Conservation (phyloP, 305 asterid species). For the Stenogyne calaminthoides region DNA sequence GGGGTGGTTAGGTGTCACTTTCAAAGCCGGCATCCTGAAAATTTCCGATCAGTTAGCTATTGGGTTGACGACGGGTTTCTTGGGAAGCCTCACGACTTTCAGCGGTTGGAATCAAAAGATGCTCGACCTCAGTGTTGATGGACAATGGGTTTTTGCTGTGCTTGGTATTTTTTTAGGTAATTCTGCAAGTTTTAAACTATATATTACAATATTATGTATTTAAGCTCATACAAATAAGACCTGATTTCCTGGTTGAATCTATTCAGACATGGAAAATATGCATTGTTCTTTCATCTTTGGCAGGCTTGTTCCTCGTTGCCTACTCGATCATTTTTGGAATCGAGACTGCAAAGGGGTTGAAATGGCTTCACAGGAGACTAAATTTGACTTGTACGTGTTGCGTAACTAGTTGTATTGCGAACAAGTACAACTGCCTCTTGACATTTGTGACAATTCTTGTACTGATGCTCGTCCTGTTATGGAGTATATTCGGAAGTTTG, state of each 20-base stretch:
- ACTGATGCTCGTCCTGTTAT: constrained; percentile 48
- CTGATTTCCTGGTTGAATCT: neutral
- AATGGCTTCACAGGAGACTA: constrained; percentile 42
- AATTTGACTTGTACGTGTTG: neutral
- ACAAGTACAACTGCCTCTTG: constrained; percentile 31
- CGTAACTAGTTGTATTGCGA: constrained; percentile 27
- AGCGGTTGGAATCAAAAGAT: constrained; percentile 95
- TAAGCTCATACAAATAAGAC: neutral
- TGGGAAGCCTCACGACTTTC: constrained; percentile 94
- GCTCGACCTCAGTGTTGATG: constrained; percentile 76
- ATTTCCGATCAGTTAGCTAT: constrained; percentile 71
- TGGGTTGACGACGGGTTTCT: constrained; percentile 81
- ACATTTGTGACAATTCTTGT: constrained; percentile 41
- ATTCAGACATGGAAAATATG: neutral
- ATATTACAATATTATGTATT: neutral
- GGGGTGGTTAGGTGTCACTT: constrained; percentile 96
- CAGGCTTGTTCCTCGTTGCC: constrained; percentile 72
- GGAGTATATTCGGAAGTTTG: constrained; percentile 49
- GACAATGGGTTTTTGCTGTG: constrained; percentile 67
- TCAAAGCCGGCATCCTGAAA: constrained; percentile 63
- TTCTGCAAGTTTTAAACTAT: neutral
- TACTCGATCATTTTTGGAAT: constrained; percentile 71
- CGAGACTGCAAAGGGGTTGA: constrained; percentile 73
- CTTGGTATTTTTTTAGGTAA: constrained; percentile 74
- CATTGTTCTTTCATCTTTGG: constrained; percentile 2